Evolutionary conservation across 164 flowering plant genomes (phyloP).

Genomic region (Aristolochia fimbriata): DNA sequence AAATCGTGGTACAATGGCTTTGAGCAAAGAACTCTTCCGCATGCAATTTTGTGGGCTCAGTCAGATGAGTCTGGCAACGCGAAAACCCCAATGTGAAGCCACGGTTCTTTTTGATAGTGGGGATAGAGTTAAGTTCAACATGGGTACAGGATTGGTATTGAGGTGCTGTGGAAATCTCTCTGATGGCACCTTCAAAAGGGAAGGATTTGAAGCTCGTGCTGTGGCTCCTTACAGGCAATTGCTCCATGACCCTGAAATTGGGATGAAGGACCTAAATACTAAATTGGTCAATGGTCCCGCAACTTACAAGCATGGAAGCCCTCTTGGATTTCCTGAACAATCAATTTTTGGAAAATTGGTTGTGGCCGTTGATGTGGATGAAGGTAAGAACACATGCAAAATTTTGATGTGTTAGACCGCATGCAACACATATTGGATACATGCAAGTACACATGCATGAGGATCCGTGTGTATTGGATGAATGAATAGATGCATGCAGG

Average conservation of each 20-base stretch:
- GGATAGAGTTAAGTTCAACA: constrained; percentile 2
- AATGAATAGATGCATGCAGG: no score
- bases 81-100: not conserved
- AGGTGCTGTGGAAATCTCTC: constrained; percentile 20
- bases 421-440: no score
- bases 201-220: constrained; percentile 17
- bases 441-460: no score
- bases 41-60: constrained; percentile 4
- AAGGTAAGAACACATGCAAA: constrained; percentile 53
- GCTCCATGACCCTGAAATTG: constrained; percentile 22
- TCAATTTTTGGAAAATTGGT: constrained; percentile 32
- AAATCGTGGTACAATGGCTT: constrained; percentile 15
- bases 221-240: constrained; percentile 21
- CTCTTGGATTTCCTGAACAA: constrained; percentile 20
- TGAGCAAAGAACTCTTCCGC: constrained; percentile 8
- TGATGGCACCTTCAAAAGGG: constrained; percentile 1
- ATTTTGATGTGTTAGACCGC: no score
- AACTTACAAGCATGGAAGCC: constrained; percentile 22
- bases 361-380: constrained; percentile 90
- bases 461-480: no score
- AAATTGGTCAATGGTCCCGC: constrained; percentile 16
- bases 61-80: not conserved
- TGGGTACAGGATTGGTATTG: constrained; percentile 11
- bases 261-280: constrained; percentile 11
- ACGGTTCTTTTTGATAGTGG: constrained; percentile 3